A percentile compares a stretch with the other conserved stretches of the same genome.
These are phyloP conservation scores for Cymbopogon flexuosus DNA, from an alignment of 202 grass and related monocot species.

Conservation along the genomic window DNA sequence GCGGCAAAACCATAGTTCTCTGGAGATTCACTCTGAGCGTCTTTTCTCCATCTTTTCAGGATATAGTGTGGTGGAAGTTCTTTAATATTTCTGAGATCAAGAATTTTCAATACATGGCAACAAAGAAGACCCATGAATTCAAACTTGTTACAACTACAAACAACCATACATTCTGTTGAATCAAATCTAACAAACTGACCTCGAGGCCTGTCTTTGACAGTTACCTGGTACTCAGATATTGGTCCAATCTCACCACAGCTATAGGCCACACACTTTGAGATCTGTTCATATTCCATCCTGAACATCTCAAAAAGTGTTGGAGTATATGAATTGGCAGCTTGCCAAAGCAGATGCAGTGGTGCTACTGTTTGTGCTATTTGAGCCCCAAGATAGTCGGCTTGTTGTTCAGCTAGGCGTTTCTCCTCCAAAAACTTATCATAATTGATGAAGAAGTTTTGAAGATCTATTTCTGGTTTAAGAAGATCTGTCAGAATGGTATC, in stretches of 20 bases:
- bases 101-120: slow-evolving; percentile 72
- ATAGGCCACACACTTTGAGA: slow-evolving; percentile 52
- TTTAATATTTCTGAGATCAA: slow-evolving; percentile 81
- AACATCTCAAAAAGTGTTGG: slow-evolving; percentile 70
- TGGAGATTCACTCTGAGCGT: slow-evolving; percentile 60
- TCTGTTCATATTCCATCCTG: slow-evolving; percentile 65
- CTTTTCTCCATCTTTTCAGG: slow-evolving; percentile 83
- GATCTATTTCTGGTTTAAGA: slow-evolving; percentile 54
- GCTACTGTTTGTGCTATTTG: slow-evolving; percentile 54
- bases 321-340: slow-evolving; percentile 72
- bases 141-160: slow-evolving; percentile 87
- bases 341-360: slow-evolving; percentile 62
- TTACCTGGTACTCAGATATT: slow-evolving; percentile 67
- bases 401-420: slow-evolving; percentile 63
- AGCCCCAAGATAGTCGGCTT: slow-evolving; percentile 66
- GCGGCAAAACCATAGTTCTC: slow-evolving; percentile 46
- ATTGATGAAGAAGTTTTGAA: slow-evolving; percentile 54
- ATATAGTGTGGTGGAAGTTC: slow-evolving; percentile 78
- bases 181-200: slow-evolving; percentile 74
- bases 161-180: slow-evolving; percentile 47
- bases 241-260: slow-evolving; percentile 56
- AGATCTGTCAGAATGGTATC: slow-evolving; percentile 48
- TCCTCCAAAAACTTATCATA: slow-evolving; percentile 69
- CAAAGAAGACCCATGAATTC: slow-evolving; percentile 67
- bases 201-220: slow-evolving; percentile 54